Base-by-base conservation (phyloP, 129 eudicot genomes). In the Glebionis coronaria region DNA sequence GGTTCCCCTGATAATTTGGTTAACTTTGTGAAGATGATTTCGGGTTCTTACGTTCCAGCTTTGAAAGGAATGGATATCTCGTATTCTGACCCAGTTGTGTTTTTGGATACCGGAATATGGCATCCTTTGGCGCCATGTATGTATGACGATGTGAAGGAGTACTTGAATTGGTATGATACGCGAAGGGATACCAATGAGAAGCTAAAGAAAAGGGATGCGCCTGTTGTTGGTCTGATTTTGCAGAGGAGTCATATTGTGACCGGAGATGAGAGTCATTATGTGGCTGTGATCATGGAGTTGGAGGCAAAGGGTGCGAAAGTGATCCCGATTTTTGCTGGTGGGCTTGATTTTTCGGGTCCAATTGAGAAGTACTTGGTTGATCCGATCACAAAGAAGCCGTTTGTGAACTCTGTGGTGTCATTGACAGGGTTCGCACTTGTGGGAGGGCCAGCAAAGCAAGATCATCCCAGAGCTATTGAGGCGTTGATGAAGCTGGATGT, bases 381-480 rank as follows among this genome's bases (percentile, higher is more conserved):
- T 63, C 99, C 97, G 15, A 81, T 94, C 67, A 94, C 95, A 1
- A 94, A 94, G 83, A 78, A 84, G 79, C 90, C 99, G 2, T 82
- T 84, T 78, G 87, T 94, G 68, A 83, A 94, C 69, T 94, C 97
- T 0, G 99, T 85, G 59, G 81, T 90, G 27, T 94, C 99, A 2
- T 63, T 94, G 49, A 94, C 97, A 9, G 99, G 99, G 55, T 94
- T 94, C 44, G 99, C 99, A 14, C 88, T 94, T 2, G 99, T 94
- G 63, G 99, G 99, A 25, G 99, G 99, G 20, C 97, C 99, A 3
- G 99, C 99, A n/a, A 87, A 96, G 76, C 99, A 94, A 75, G 97
- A 94, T 67, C 99, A 94, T 81, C 99, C 97, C 0, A 84, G 85
- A 75, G 99, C 97, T 3, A 25, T 94, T 1, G 99, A 94, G 82